These are phyloP conservation scores for Penicillium cataractarum DNA, from an alignment of 495 filamentous ascomycete genomes.

Conservation along the genomic window DNA sequence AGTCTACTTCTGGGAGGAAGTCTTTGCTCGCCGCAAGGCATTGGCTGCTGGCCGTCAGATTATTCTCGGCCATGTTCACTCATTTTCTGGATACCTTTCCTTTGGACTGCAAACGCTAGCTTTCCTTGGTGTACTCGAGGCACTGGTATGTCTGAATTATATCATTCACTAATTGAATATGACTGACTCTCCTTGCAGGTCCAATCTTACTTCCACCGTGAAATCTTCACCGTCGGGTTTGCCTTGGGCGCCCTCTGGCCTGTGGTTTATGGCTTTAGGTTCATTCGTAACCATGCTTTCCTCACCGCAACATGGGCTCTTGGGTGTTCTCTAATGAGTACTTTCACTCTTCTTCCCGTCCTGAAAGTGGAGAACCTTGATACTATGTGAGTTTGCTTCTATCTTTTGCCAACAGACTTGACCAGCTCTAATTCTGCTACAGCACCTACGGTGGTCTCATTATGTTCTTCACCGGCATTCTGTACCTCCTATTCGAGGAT, in stretches of 20 bases:
- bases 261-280: constrained; percentile 67
- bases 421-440: constrained; percentile 31
- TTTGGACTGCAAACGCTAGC: constrained; percentile 60
- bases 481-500: constrained; percentile 85
- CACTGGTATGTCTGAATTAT: constrained; percentile 64
- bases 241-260: constrained; percentile 79
- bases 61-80: constrained; percentile 68
- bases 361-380: constrained; percentile 78
- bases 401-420: too few species aligned
- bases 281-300: constrained; percentile 63
- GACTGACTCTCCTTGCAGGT: constrained; percentile 47
- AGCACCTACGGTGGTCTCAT: constrained; percentile 76
- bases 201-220: constrained; percentile 86
- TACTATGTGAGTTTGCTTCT: constrained; percentile 67
- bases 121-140: constrained; percentile 77
- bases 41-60: constrained; percentile 67
- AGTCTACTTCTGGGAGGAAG: constrained; percentile 95
- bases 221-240: constrained; percentile 85
- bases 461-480: constrained; percentile 76
- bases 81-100: constrained; percentile 55
- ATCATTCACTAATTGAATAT: background rate
- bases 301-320: constrained; percentile 75
- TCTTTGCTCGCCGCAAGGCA: constrained; percentile 76
- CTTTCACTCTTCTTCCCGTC: constrained; percentile 86
- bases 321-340: constrained; percentile 80